Conservation (phyloP, 352 stramenopile species). For the Phytopythium cucurbitacearum region DNA sequence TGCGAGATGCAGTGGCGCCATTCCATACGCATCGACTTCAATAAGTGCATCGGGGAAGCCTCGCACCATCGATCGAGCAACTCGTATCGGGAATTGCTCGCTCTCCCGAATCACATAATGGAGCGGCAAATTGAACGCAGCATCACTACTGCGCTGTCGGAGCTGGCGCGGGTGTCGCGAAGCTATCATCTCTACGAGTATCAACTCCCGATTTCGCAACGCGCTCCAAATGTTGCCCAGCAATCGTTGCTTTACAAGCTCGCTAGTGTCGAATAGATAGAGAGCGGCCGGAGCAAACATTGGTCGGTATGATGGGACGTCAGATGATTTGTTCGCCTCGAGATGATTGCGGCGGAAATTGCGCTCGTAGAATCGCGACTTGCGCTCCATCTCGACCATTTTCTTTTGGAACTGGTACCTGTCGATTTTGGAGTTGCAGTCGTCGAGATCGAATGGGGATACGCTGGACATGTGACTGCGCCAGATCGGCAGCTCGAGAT, state of each 20-base stretch:
- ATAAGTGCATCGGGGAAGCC: slow-evolving; percentile 36
- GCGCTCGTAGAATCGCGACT: slow-evolving; percentile 39
- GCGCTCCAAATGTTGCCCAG: slow-evolving; percentile 46
- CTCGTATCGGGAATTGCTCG: slow-evolving; percentile 17
- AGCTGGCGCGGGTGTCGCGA: slow-evolving; percentile 44
- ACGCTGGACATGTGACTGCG: slow-evolving; percentile 21
- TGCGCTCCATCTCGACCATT: slow-evolving; percentile 27
- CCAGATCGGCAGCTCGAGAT: slow-evolving; percentile 42
- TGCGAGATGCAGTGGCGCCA: slow-evolving; percentile 59
- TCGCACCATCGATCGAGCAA: slow-evolving; percentile 32
- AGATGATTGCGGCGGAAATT: slow-evolving; percentile 6
- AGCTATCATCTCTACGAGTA: slow-evolving; percentile 48
- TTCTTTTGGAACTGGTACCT: slow-evolving; percentile 40
- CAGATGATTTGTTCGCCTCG: neutral
- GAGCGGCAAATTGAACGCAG: slow-evolving; percentile 37
- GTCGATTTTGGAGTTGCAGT: slow-evolving; percentile 41
- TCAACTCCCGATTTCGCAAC: slow-evolving; percentile 24
- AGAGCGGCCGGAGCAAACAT: slow-evolving; percentile 34
- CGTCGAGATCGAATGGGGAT: slow-evolving; percentile 33
- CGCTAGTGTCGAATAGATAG: slow-evolving; percentile 34
- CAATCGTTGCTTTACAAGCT: slow-evolving; percentile 37
- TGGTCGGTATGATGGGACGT: slow-evolving; percentile 1
- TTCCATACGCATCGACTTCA: slow-evolving; percentile 42
- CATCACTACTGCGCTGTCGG: slow-evolving; percentile 37
- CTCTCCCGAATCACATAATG: slow-evolving; percentile 49